Percentiles rank a stretch among this genome's conserved stretches.
phyloP scores from a whole-genome alignment of 768 basidiomycete species.

The Russula ochroleuca region DNA sequence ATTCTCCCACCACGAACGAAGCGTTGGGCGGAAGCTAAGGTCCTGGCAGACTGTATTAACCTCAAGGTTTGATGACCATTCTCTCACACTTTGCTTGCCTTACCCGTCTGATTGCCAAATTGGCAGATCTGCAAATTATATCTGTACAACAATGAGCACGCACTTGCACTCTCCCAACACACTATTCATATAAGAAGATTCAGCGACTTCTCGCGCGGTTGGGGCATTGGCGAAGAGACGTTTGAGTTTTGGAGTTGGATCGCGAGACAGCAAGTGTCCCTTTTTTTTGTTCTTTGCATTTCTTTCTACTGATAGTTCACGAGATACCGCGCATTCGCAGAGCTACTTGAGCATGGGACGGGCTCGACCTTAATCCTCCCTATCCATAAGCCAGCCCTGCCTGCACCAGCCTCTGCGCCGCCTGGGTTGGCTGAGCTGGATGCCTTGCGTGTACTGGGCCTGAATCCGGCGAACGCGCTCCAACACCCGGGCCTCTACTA shows the following conservation, averaged over 20 bases:
- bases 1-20: constrained; percentile 90
- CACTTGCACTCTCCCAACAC: constrained; percentile 76
- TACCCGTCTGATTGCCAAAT: neutral
- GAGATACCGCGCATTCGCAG: constrained; percentile 86
- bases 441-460: constrained; percentile 54
- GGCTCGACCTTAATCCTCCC: constrained; percentile 61
- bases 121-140: constrained; percentile 81
- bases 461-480: constrained; percentile 77
- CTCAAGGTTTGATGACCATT: constrained; percentile 58
- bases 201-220: constrained; percentile 78
- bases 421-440: constrained; percentile 49
- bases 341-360: constrained; percentile 81
- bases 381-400: constrained; percentile 44
- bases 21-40: constrained; percentile 97
- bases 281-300: neutral
- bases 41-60: constrained; percentile 89
- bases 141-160: constrained; percentile 84
- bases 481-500: constrained; percentile 94
- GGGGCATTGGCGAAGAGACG: constrained; percentile 96
- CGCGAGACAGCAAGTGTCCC: constrained; percentile 69
- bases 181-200: constrained; percentile 82
- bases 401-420: constrained; percentile 31
- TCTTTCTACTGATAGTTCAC: constrained; percentile 3
- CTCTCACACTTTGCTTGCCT: neutral
- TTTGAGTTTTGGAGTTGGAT: constrained; percentile 99